phyloP scores from a whole-genome alignment of 371 early-diverging fungal genomes.

The Mortierella sp. region DNA sequence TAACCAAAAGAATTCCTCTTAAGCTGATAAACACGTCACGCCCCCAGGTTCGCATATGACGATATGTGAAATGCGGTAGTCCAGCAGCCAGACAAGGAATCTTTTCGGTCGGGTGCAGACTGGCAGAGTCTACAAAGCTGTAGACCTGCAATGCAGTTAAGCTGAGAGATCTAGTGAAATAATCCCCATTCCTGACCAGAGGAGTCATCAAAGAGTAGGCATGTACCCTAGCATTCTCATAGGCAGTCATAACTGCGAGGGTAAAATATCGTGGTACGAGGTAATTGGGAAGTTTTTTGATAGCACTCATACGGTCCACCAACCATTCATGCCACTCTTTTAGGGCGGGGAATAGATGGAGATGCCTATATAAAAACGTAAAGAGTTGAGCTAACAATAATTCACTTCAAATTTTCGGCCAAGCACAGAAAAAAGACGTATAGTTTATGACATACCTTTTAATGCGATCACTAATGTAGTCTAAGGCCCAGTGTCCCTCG shows the following conservation, averaged over 20 bases:
- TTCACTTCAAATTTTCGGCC: neutral
- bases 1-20: constrained; percentile 85
- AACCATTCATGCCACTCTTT: constrained; percentile 79
- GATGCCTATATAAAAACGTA: constrained; percentile 55
- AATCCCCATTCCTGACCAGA: constrained; percentile 69
- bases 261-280: constrained; percentile 95
- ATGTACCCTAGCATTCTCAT: constrained; percentile 74
- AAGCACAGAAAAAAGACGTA: no score
- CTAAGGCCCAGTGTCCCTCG: constrained; percentile 92
- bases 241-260: constrained; percentile 80
- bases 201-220: constrained; percentile 74
- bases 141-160: constrained; percentile 88
- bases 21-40: constrained; percentile 96
- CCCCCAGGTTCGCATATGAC: constrained; percentile 98
- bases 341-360: constrained; percentile 64
- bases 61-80: constrained; percentile 93
- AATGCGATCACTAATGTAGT: constrained; percentile 85
- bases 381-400: neutral
- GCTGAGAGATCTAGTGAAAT: constrained; percentile 78
- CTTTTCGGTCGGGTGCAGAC: constrained; percentile 76
- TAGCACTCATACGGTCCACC: constrained; percentile 70
- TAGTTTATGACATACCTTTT: constrained; percentile 59
- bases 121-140: constrained; percentile 82
- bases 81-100: constrained; percentile 91
- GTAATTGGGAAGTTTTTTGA: constrained; percentile 82